These are phyloP conservation scores for Mycena sanguinolenta DNA, from an alignment of 768 basidiomycete species.

Conservation along the genomic window DNA sequence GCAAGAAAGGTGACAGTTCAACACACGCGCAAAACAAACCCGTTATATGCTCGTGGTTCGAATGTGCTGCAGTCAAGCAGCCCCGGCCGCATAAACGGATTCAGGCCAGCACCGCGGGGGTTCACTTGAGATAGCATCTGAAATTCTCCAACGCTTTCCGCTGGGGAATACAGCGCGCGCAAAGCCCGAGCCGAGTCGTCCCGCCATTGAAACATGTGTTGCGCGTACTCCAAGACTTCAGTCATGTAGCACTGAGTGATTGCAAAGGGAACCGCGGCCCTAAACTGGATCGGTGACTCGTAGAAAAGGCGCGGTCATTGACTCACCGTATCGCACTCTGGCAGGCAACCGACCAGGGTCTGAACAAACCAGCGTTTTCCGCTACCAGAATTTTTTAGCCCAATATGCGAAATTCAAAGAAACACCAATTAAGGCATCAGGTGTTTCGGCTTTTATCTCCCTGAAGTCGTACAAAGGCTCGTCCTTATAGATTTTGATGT, in stretches of 20 bases:
- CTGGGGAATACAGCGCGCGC: neutral
- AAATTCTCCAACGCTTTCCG: neutral
- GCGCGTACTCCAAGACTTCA: constrained; percentile 14
- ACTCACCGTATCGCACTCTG: neutral
- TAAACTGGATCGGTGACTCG: neutral
- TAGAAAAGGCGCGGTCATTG: too few relatives aligned
- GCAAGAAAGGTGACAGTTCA: too few relatives aligned
- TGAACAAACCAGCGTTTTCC: constrained; percentile 20
- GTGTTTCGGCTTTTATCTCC: neutral
- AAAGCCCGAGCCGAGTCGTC: neutral
- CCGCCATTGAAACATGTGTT: constrained; percentile 21
- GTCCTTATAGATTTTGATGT: neutral
- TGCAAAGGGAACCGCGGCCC: constrained; percentile 5
- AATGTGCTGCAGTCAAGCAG: neutral
- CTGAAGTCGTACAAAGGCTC: neutral
- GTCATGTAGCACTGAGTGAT: constrained; percentile 10
- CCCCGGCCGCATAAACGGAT: constrained; percentile 21
- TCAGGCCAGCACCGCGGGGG: neutral
- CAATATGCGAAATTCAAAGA: neutral
- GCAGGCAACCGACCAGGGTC: constrained; percentile 11
- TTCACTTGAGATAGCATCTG: neutral
- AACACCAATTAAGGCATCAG: constrained; percentile 19
- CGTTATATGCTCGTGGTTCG: constrained; percentile 5
- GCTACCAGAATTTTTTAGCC: neutral
- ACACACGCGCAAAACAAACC: constrained; percentile 18